A percentile compares a stretch with the other conserved stretches of the same genome.
Conservation (phyloP, 228 moss, liverwort and hornwort species). For the Sphagnum fallax region DNA sequence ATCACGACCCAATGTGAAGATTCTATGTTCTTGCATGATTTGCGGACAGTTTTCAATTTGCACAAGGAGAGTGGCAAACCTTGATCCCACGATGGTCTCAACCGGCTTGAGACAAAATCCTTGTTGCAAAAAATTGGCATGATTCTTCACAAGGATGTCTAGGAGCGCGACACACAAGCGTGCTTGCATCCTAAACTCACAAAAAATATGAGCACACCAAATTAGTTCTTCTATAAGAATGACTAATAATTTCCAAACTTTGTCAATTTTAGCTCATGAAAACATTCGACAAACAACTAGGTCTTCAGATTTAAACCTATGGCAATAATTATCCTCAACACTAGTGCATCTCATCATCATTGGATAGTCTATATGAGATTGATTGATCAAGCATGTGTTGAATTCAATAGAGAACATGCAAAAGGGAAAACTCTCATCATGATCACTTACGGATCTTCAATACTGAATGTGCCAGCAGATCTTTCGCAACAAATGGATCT, state of each 20-base stretch:
- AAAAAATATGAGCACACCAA: neutral
- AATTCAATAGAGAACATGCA: constrained; percentile 24
- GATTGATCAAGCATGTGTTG: constrained; percentile 20
- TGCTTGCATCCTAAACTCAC: constrained; percentile 33
- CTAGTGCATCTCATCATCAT: too few relatives aligned
- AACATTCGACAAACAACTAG: too few relatives aligned
- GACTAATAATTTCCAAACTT: too few relatives aligned
- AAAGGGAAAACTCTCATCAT: constrained; percentile 20
- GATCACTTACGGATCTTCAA: too few relatives aligned
- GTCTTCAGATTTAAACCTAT: too few relatives aligned
- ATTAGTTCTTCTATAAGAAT: too few relatives aligned
- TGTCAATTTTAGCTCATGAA: too few relatives aligned
- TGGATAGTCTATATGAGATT: neutral
- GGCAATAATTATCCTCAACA: too few relatives aligned
- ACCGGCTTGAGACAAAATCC: constrained; percentile 25
- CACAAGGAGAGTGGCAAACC: constrained; percentile 35
- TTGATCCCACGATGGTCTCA: constrained; percentile 40
- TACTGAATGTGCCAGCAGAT: too few relatives aligned
- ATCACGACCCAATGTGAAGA: constrained; percentile 21
- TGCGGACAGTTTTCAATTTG: constrained; percentile 12
- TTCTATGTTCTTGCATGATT: constrained; percentile 25
- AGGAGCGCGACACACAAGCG: constrained; percentile 37
- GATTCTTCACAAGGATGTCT: constrained; percentile 16
- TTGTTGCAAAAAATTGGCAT: constrained; percentile 13
- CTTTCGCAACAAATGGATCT: constrained; percentile 7